phyloP scores from a whole-genome alignment of 371 early-diverging fungal genomes.

The Apophysomyces elegans region DNA sequence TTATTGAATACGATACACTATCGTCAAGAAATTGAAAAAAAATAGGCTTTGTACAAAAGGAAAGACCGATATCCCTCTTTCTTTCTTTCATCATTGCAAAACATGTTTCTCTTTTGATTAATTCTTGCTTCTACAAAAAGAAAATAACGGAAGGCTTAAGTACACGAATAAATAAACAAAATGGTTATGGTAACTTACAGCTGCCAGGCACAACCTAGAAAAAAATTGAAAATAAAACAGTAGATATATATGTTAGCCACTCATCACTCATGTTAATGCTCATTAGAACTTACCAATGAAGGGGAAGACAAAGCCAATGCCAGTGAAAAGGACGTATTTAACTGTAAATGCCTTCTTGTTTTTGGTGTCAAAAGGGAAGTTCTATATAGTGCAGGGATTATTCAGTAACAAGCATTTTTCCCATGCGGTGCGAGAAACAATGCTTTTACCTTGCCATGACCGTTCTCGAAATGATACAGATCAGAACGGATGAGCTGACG shows the following conservation, averaged over 20 bases:
- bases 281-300: slow-evolving; percentile 41
- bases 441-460: slow-evolving; percentile 28
- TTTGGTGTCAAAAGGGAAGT: slow-evolving; percentile 58
- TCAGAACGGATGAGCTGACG: slow-evolving; percentile 38
- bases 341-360: slow-evolving; percentile 51
- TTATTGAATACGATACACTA: slow-evolving; percentile 1
- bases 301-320: slow-evolving; percentile 48
- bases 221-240: not conserved
- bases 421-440: too few species aligned
- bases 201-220: slow-evolving; percentile 27
- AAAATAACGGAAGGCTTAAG: not conserved
- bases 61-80: slow-evolving; percentile 3
- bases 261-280: not conserved
- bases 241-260: not conserved
- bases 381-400: slow-evolving; percentile 21
- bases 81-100: not conserved
- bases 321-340: slow-evolving; percentile 44
- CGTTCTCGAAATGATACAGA: slow-evolving; percentile 41
- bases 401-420: too few species aligned
- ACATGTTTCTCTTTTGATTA: not conserved
- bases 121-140: not conserved
- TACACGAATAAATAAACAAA: not conserved
- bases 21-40: not conserved
- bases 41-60: slow-evolving; percentile 1
- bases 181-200: slow-evolving; percentile 22